Base-by-base conservation (phyloP, 331 rosid species). In the Spiraea crenata region DNA sequence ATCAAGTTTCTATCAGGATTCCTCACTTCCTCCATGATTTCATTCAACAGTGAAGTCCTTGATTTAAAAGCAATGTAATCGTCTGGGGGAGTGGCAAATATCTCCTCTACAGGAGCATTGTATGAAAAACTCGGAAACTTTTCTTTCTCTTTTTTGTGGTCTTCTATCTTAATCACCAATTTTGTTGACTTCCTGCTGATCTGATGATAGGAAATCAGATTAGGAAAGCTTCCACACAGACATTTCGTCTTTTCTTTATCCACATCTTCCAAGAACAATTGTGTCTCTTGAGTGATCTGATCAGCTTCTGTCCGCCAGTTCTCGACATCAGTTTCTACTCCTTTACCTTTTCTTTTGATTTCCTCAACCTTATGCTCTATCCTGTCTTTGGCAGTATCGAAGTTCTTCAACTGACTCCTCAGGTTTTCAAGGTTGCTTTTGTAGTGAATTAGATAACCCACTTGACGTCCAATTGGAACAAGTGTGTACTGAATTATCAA, bases 111-210 rank as follows among this genome's bases (percentile, higher is more conserved):
- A 3, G 34, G 11, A 3, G 0, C 20, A 0, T 6, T 1, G 55
- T 37, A 37, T 15, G 47, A 35, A 49, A 50, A 1, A 2, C 4
- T 37, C 1, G 20, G 0, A 10, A 25, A 59, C 5, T 17, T 9
- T 2, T 0, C 0, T 11, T 34, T n/a, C 6, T 10, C 50, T n/a
- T n/a, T n/a, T n/a, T n/a, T n/a, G 34, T 16, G n/a, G 1, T 0
- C 4, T 25, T 31, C 50, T n/a, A 71, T 16, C 49, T 35, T 46
- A 31, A 10, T 1, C 38, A 37, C 3, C 58, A 66, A 1, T 48
- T 48, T 66, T 4, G 16, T 3, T 48, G 71, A 0, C 2, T 46
- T 35, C 9, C 48, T 57, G 47, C 75, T 46, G 0, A 11, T 3
- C 1, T 1, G 67, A 46, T 46, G 16, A 1, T 2, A 25, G 1